Evolutionary conservation across 2,329 filamentous ascomycete species (phyloP), one percentile per base, ranked within the genome.

Genomic region (Colletotrichum trifolii): DNA sequence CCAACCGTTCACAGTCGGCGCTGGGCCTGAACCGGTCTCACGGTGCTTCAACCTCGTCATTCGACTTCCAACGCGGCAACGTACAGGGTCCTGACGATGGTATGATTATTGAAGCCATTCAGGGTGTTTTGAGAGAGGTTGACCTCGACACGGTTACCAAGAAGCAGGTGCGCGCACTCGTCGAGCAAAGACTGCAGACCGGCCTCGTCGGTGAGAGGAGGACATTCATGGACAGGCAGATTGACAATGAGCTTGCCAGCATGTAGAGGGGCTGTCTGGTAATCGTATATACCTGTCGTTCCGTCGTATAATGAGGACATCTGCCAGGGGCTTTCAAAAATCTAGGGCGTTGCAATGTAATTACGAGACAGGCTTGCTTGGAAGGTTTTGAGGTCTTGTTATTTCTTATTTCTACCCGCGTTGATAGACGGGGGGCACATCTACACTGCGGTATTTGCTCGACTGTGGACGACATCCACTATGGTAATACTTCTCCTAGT

Each of bases 61-160:
- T 90, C 67, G 87, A 89, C 75, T 90, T 89, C 77, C 85, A 88
- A 70, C 79, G 84, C 17, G 82, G 82, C 48, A 77, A 82, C 60
- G 71, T 75, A 67, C 82, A 81, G 33, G 93, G 92, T 0, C 92
- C 93, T 0, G 92, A 91, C 69, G 94, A 98, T 72, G 83, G 82
- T 49, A 86, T 88, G 66, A 97, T 99, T 69, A 85, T 93, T 15
- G 92, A 96, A 67, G 91, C 92, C 2, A 95, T 98, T 67, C 91
- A 93, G 73, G 83, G 85, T 54, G 96, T 96, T 71, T 83, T 99
- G 67, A 81, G 85, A 13, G 95, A 97, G 73, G 94, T 97, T 1
- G 95, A 99, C 77, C 84, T 99, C 46, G 96, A 99, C 76, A 95
- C 87, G n/a, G 93, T 98, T 52, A 99, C 96, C 7, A 99, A 98